Evolutionary conservation across 352 stramenopile genomes (phyloP), one percentile per base, ranked within the genome.

Genomic region (Albugo candida): DNA sequence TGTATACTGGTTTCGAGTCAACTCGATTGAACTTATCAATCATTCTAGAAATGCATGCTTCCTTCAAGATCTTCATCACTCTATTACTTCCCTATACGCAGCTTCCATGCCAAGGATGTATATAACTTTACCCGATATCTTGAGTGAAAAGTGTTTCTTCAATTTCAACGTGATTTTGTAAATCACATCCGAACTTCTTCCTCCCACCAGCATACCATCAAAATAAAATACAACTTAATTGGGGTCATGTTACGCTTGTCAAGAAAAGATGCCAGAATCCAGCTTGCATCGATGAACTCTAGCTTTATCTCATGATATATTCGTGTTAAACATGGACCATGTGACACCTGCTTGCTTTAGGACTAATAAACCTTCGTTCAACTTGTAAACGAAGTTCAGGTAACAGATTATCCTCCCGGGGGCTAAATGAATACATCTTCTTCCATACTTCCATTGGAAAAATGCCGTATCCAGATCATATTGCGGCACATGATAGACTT

Each of bases 391-490:
- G 52, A 54, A 53, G 1, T 36, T 47, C 13, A 47, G 21, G 6
- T 5, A 2, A 11, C 39, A 46, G 5, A 51, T 31, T 5, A 66
- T 20, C 49, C 57, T 8, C 45, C 2, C 1, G 60, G 54, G 2
- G 43, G 21, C 3, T 27, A 36, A 48, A 64, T 65, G 36, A 54
- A 60, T 3, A 62, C 55, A 0, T 63, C 45, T 21, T 60, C 49
- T 11, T 63, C 45, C 0, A 55, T 21, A 16, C 41, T 19, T 11
- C 56, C 53, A 24, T 63, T 58, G 3, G n/a, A 63, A 41, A 38
- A 63, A 63, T n/a, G 45, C 52, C 2, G 52, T 60, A 36, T 60
- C 45, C 14, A 63, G 48, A 36, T 63, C 56, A 11, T 48, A 51
- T n/a, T 63, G 50, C 16, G 59, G 49, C 6, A 52, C 45, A 14